Conservation (phyloP, 2,329 filamentous ascomycete species). For the Pochonia chlamydosporia region DNA sequence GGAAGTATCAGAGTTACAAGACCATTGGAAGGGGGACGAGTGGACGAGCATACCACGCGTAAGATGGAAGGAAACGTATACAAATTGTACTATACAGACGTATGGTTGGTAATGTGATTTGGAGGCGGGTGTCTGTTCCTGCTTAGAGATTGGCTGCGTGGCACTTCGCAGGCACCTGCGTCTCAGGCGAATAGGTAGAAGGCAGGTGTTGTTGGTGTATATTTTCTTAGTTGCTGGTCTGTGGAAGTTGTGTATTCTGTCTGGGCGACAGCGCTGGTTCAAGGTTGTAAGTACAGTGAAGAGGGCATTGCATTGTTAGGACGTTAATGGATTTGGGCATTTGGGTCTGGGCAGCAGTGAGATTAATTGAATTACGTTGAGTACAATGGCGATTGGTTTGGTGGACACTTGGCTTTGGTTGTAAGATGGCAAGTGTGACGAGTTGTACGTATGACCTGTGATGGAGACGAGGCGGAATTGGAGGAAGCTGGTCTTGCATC, state of each 20-base stretch:
- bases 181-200: background rate
- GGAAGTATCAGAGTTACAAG: slow-evolving; percentile 45
- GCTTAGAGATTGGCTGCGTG: background rate
- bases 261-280: no score
- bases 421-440: no score
- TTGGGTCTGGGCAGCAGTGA: background rate
- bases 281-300: no score
- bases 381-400: no score
- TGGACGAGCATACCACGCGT: slow-evolving; percentile 20
- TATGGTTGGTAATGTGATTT: background rate
- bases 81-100: background rate
- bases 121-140: background rate
- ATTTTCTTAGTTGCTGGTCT: background rate
- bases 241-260: background rate
- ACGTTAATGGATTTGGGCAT: background rate
- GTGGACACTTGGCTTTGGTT: no score
- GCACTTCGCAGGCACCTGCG: background rate
- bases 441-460: no score
- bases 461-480: no score
- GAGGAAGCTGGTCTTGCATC: no score
- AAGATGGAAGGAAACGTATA: background rate
- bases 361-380: background rate
- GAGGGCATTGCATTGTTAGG: slow-evolving; percentile 2
- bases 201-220: background rate
- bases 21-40: slow-evolving; percentile 42